A percentile compares a stretch with the other conserved stretches of the same genome.
phyloP scores from a whole-genome alignment of 768 basidiomycete species.

The Macrolepiota dolichaula region DNA sequence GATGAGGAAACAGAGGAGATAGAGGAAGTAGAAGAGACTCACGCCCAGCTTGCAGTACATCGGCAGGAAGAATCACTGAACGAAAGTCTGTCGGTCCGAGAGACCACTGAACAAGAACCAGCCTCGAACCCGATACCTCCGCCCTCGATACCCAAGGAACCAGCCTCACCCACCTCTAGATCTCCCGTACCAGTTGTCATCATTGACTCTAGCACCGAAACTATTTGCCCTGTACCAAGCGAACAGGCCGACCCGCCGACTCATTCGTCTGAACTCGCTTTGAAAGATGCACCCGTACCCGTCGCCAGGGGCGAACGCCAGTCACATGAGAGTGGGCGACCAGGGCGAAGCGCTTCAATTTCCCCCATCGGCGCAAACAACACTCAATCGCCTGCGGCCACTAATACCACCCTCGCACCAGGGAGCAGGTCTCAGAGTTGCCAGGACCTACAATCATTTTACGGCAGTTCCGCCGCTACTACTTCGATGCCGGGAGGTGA shows the following conservation, averaged over 20 bases:
- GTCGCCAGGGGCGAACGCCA: not conserved
- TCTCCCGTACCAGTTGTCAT: conserved; percentile 10
- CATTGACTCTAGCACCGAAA: not conserved
- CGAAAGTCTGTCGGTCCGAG: not conserved
- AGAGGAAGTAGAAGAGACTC: conserved; percentile 17
- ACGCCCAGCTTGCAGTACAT: conserved; percentile 4
- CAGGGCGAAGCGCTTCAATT: conserved; percentile 4
- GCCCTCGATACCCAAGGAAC: not conserved
- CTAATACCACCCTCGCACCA: not conserved
- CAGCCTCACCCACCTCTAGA: conserved; percentile 3
- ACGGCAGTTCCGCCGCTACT: not conserved
- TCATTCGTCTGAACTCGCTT: not conserved
- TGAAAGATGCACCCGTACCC: not conserved
- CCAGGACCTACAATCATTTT: conserved; percentile 5
- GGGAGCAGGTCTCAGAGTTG: conserved; percentile 7
- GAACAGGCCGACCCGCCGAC: not conserved
- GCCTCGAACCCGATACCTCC: not conserved
- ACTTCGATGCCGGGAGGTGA: not conserved
- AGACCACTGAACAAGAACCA: not conserved
- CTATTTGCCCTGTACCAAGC: not conserved
- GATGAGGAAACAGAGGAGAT: conserved; percentile 20
- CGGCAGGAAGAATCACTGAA: conserved; percentile 14
- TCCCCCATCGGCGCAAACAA: not conserved
- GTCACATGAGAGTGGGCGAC: not conserved
- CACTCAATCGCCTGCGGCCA: not conserved